Percentiles rank a stretch among this genome's conserved stretches.
Evolutionary conservation across 306 rosid genomes (phyloP).

Genomic region (Medicago truncatula): MtrunA17r5.0-ANR NC_053048.1:2243501-2244000

Average conservation of each 20-base stretch:
- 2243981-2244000: constrained; percentile 44
- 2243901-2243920: constrained; percentile 42
- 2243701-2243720: constrained; percentile 50
- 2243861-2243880: constrained; percentile 48
- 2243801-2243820: constrained; percentile 53
- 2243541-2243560: constrained; percentile 9
- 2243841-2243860: constrained; percentile 39
- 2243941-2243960: constrained; percentile 20
- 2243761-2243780: constrained; percentile 48
- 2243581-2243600: constrained; percentile 21
- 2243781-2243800: constrained; percentile 51
- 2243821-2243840: constrained; percentile 41
- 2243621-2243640: constrained; percentile 38
- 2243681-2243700: constrained; percentile 43
- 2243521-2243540: background rate
- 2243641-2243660: constrained; percentile 51
- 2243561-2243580: constrained; percentile 29
- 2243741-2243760: constrained; percentile 38
- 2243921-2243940: constrained; percentile 5
- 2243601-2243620: constrained; percentile 36
- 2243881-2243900: constrained; percentile 11
- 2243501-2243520: background rate
- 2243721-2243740: constrained; percentile 62
- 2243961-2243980: background rate
- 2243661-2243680: constrained; percentile 39